Conservation (phyloP, 1,284 basidiomycete species). For the Ceratobasidium sp. region DNA sequence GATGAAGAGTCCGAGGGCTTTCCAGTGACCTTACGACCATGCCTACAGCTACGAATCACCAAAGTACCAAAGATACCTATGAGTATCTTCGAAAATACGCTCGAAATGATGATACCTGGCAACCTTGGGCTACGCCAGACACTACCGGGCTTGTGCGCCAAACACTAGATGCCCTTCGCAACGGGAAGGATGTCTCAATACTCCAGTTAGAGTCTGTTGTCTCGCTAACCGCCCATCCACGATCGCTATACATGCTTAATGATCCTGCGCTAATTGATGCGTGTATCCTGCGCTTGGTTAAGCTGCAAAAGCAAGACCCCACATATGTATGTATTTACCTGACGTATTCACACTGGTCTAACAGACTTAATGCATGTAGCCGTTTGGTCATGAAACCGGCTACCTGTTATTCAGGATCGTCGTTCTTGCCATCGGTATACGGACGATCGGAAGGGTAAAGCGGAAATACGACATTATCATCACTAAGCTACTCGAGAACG, state of each 20-base stretch:
- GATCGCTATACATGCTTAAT: neutral
- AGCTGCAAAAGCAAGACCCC: neutral
- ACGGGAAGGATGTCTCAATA: slow-evolving; percentile 5
- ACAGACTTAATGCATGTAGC: neutral
- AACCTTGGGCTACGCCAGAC: neutral
- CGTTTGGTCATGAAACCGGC: slow-evolving; percentile 8
- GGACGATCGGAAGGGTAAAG: too few species aligned
- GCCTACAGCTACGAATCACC: too few species aligned
- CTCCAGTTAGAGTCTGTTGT: neutral
- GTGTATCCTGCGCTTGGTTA: neutral
- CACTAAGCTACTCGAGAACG: too few species aligned
- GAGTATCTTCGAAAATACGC: neutral
- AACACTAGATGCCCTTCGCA: slow-evolving; percentile 5
- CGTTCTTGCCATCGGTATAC: neutral
- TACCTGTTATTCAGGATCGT: slow-evolving; percentile 7
- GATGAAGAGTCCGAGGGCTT: too few species aligned
- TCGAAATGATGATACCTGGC: slow-evolving; percentile 7
- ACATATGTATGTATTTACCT: neutral
- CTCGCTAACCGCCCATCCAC: neutral
- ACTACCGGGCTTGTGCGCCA: neutral
- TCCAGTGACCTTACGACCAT: too few species aligned
- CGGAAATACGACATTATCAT: too few species aligned
- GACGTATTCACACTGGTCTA: neutral
- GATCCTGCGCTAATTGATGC: neutral
- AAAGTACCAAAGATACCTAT: neutral